Percentiles rank a stretch among this genome's conserved stretches.
phyloP scores from a whole-genome alignment of 352 stramenopile genomes.

The Phytophthora podocarpi region DNA sequence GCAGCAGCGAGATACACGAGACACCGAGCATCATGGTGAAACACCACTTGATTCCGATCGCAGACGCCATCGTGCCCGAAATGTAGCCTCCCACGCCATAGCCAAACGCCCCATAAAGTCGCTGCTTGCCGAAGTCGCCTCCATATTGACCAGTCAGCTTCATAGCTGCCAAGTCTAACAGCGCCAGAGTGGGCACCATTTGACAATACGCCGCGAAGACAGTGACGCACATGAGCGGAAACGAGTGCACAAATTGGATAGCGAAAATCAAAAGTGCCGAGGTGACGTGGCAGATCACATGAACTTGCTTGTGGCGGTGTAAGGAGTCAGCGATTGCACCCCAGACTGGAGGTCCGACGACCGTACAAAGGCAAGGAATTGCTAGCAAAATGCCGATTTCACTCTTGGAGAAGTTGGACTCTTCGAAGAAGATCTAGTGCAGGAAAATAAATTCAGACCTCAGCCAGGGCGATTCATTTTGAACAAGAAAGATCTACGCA shows the following conservation, averaged over 20 bases:
- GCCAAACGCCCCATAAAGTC: conserved; percentile 55
- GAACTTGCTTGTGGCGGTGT: conserved; percentile 47
- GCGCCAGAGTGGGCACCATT: conserved; percentile 38
- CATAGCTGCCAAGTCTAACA: conserved; percentile 60
- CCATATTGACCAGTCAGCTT: conserved; percentile 43
- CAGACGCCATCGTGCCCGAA: conserved; percentile 40
- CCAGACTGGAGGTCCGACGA: conserved; percentile 53
- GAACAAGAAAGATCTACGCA: too few species aligned
- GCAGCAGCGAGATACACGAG: conserved; percentile 39
- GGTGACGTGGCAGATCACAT: conserved; percentile 48
- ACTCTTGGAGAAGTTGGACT: conserved; percentile 45
- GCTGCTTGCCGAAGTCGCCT: conserved; percentile 68
- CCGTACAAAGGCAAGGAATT: conserved; percentile 48
- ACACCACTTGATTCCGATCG: conserved; percentile 48
- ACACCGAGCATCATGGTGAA: conserved; percentile 53
- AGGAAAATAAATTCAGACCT: too few species aligned
- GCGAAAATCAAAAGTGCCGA: conserved; percentile 48
- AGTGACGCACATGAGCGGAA: conserved; percentile 39
- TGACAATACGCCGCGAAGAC: conserved; percentile 48
- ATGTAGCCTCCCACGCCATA: conserved; percentile 59
- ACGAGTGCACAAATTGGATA: conserved; percentile 45
- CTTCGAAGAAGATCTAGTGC: conserved; percentile 31
- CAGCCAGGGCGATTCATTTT: too few species aligned
- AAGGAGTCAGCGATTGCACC: conserved; percentile 51
- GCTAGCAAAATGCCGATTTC: conserved; percentile 58